Evolutionary conservation across 352 stramenopile species (phyloP), one percentile per base, ranked within the genome.

Genomic region (Phytophthora pini): DNA sequence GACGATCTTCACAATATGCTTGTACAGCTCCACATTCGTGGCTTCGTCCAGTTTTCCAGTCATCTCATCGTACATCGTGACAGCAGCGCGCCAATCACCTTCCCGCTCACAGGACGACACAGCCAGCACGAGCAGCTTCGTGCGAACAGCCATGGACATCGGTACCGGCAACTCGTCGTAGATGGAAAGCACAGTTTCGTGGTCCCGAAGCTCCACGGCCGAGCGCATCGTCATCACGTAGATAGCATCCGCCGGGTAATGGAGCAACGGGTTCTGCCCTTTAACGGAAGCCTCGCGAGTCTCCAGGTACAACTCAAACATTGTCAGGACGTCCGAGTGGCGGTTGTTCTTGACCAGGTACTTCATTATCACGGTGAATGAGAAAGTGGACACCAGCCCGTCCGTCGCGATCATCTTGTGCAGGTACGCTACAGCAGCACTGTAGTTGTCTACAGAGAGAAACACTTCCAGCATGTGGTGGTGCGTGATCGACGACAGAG

Each of bases 1-100:
- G 27, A 96, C 88, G 58, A 93, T 86, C 65, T 89, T 89, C 32
- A 96, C 84, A 29, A 94, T 85, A 15, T 82, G 71, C 45, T 94
- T 84, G 79, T 96, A 96, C 46, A 93, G 69, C 64, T 82, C 71
- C 31, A 90, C 74, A 65, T 92, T 93, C 45, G 67, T 88, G 13
- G 78, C 74, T 36, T 79, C 76, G 40, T 86, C 76, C 34, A 91
- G 44, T 20, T 68, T 61, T 53, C 72, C 71, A 5, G 80, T 85
- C 65, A 94, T 76, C 43, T 90, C 80, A 56, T 89, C 84, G 57
- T 92, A 96, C 53, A 93, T 61, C 20, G 84, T 82, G 46, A 96
- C 88, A 11, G 86, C 87, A 9, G 66, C 64, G 12, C 85, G 79
- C 88, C 88, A 96, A 67, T 94, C 88, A 22, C 77, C 76, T 13